Evolutionary conservation across 179 eudicot species (phyloP), one percentile per base, ranked within the genome.

Genomic region (Spergularia azorica): DNA sequence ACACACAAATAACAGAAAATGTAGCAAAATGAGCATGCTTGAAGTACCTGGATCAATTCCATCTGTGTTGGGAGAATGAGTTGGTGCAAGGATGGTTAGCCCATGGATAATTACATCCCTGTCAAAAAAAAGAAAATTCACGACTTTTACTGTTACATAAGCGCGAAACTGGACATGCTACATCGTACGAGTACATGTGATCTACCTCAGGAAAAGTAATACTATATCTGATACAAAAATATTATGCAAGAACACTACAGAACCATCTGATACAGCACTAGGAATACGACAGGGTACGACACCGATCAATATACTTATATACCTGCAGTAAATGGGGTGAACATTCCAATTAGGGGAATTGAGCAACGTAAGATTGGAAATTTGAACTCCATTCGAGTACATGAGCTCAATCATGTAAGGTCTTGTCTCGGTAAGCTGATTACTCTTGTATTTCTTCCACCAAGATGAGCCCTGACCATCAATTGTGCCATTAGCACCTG

Each of bases 261-360:
- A 54, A 55, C 15, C 58, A 55, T 55, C 58, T 11, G n/a, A 11
- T 55, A 12, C 15, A 55, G 15, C 58, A 55, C 2, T 13, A 11
- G 14, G 15, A 11, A 1, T 55, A 11, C 3, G n/a, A 11, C n/a
- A 11, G 3, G 4, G 58, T 11, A n/a, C 20, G 21, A 38, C 55
- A 38, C 2, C 7, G 14, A 39, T 36, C n/a, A n/a, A n/a, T n/a
- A n/a, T n/a, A n/a, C n/a, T n/a, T n/a, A n/a, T n/a, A n/a, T 63
- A 90, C 95, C 89, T 90, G 91, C 91, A 88, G 79, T 91, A 91
- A 75, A 88, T 81, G 51, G 96, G 93, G 76, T 91, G 96, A 54
- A 91, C 85, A 63, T 85, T 90, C 96, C 96, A 91, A 26, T 88
- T 79, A 20, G 96, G 96, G 18, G 96, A 90, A 74, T 91, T 83